Conservation (phyloP, 108 stramenopile species). For the Skeletonema menzelii region DNA sequence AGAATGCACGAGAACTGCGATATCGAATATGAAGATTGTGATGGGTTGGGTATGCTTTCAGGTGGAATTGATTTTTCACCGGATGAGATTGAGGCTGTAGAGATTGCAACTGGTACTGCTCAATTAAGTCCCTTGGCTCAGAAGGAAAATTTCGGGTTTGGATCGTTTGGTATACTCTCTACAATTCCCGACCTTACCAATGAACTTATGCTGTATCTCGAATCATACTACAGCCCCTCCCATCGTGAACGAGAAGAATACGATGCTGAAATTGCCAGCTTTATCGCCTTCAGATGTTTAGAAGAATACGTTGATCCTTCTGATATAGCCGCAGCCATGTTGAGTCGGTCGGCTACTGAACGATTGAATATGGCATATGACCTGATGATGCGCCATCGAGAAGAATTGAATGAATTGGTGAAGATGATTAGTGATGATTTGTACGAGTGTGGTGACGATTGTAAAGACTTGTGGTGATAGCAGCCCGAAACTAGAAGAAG, state of each 20-base stretch:
- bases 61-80: background rate
- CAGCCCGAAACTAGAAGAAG: background rate
- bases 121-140: slow-evolving; percentile 1
- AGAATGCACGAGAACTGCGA: slow-evolving; percentile 1
- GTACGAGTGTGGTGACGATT: slow-evolving; percentile 71
- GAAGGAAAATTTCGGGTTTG: slow-evolving; percentile 63
- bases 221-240: slow-evolving; percentile 53
- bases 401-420: slow-evolving; percentile 43
- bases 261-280: slow-evolving; percentile 55
- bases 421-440: slow-evolving; percentile 49
- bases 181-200: slow-evolving; percentile 48
- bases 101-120: background rate
- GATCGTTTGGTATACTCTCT: slow-evolving; percentile 46
- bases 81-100: background rate
- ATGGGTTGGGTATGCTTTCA: slow-evolving; percentile 48
- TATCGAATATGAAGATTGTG: slow-evolving; percentile 55
- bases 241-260: slow-evolving; percentile 58
- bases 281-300: slow-evolving; percentile 53
- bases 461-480: slow-evolving; percentile 59
- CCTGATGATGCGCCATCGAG: slow-evolving; percentile 52
- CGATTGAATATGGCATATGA: slow-evolving; percentile 53
- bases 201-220: slow-evolving; percentile 38
- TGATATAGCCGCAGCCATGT: slow-evolving; percentile 48
- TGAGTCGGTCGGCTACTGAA: slow-evolving; percentile 50
- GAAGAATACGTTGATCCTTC: slow-evolving; percentile 31